phyloP scores from a whole-genome alignment of 148 eudicot species.

The Chenopodium quinoa region DNA sequence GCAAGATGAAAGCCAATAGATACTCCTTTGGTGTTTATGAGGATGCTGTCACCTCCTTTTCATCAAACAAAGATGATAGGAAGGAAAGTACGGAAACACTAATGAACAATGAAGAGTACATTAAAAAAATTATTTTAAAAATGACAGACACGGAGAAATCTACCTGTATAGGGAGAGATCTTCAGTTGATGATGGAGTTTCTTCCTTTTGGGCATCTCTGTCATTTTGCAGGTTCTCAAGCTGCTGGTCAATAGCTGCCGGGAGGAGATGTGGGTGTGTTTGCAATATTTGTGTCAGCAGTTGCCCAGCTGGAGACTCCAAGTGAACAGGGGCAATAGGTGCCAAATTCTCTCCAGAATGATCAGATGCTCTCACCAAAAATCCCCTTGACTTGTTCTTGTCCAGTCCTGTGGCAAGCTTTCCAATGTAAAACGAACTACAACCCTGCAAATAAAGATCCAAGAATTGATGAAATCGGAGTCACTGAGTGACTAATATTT shows the following conservation, averaged over 20 bases:
- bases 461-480: not conserved
- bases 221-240: conserved; percentile 82
- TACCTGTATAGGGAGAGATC: conserved; percentile 72
- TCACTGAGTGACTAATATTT: not conserved
- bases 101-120: not conserved
- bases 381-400: conserved; percentile 51
- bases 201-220: conserved; percentile 52
- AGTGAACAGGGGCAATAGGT: conserved; percentile 70
- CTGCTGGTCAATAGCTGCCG: conserved; percentile 89
- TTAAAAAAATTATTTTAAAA: not conserved
- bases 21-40: not conserved
- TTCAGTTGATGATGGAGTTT: conserved; percentile 51
- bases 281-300: conserved; percentile 73
- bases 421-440: conserved; percentile 38
- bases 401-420: conserved; percentile 48
- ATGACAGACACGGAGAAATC: not conserved
- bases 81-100: not conserved
- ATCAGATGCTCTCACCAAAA: conserved; percentile 56
- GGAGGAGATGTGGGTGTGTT: conserved; percentile 86
- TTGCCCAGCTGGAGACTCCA: conserved; percentile 85
- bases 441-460: conserved; percentile 35
- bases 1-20: not conserved
- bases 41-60: too few relatives aligned
- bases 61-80: not conserved
- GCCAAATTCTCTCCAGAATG: conserved; percentile 48